Evolutionary conservation across 495 filamentous ascomycete genomes (phyloP).

Genomic region (Xylaria castorea): DNA sequence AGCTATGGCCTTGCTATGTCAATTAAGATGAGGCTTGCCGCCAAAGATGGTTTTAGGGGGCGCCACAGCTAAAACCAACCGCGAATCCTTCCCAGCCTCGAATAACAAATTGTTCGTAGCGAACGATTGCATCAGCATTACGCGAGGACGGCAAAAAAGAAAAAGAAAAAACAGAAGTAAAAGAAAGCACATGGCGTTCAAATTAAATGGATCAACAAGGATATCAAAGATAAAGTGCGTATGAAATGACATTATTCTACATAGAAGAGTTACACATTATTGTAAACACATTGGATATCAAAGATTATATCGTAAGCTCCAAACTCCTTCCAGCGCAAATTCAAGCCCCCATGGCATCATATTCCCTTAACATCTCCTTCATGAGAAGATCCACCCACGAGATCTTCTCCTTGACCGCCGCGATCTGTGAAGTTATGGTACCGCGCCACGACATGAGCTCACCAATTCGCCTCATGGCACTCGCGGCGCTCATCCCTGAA

Average conservation of each 20-base stretch:
- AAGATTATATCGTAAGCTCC: not conserved
- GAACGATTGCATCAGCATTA: too few species aligned
- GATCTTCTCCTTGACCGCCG: not conserved
- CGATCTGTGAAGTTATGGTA: not conserved
- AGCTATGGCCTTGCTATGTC: too few species aligned
- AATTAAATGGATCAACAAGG: not conserved
- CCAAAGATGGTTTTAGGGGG: too few species aligned
- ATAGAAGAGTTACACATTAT: not conserved
- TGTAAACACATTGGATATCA: not conserved
- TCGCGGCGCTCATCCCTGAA: not conserved
- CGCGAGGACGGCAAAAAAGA: too few species aligned
- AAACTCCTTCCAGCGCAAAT: not conserved
- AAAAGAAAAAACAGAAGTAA: too few species aligned
- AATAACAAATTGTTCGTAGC: too few species aligned
- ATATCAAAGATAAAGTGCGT: not conserved
- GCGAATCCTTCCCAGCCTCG: too few species aligned
- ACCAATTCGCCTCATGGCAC: not conserved
- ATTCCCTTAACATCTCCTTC: not conserved
- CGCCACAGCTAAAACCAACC: too few species aligned
- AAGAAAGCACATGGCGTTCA: too few species aligned
- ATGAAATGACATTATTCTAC: not conserved
- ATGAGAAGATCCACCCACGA: not conserved
- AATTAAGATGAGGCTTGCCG: too few species aligned
- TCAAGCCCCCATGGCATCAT: not conserved
- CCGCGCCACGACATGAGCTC: not conserved